Conservation (phyloP, 345 rosid species). For the Eucalyptus sp. region DNA sequence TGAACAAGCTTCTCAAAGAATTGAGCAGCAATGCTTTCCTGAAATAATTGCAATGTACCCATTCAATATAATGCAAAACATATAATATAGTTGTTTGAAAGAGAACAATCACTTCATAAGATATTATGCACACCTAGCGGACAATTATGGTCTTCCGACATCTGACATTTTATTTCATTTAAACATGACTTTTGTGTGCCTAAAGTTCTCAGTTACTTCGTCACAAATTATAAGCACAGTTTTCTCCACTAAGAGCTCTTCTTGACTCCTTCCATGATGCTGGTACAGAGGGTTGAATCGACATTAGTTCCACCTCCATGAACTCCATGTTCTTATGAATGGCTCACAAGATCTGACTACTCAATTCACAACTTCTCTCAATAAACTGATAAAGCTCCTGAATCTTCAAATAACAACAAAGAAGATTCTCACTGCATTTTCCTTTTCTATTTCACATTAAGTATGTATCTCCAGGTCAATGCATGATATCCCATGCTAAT, state of each 20-base stretch:
- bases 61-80: background rate
- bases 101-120: background rate
- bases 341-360: background rate
- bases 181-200: background rate
- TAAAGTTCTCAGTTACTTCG: background rate
- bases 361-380: background rate
- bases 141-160: background rate
- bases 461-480: background rate
- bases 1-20: slow-evolving; percentile 65
- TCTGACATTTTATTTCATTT: background rate
- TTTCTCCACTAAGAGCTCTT: background rate
- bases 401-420: background rate
- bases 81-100: background rate
- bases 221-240: background rate
- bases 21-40: slow-evolving; percentile 71
- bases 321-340: background rate
- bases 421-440: background rate
- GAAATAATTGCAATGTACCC: background rate
- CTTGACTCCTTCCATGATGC: background rate
- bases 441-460: background rate
- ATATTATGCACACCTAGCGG: background rate
- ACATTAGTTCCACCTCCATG: background rate
- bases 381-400: background rate
- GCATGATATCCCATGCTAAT: background rate
- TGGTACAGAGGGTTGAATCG: background rate